Conservation (phyloP, 768 basidiomycete species). For the Mycena galericulata region DNA sequence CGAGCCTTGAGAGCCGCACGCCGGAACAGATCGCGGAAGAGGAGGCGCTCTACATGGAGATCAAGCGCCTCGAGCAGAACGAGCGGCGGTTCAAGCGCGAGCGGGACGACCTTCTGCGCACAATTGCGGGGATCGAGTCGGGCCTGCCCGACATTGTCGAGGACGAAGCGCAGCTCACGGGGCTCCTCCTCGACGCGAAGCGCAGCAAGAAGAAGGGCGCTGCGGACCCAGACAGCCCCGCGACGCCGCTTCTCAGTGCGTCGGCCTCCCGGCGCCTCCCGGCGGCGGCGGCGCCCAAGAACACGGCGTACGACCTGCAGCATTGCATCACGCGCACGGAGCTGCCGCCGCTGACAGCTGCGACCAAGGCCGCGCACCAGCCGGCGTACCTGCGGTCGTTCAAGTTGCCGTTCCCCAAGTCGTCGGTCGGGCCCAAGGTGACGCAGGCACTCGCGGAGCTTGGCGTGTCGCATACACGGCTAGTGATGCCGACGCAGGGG, state of each 20-base stretch:
- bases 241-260: conserved; percentile 56
- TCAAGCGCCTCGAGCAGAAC: conserved; percentile 94
- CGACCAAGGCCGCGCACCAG: conserved; percentile 81
- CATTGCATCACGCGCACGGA: conserved; percentile 84
- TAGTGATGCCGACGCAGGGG: conserved; percentile 95
- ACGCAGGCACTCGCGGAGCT: conserved; percentile 82
- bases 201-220: conserved; percentile 68
- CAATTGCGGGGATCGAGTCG: conserved; percentile 87
- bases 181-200: conserved; percentile 62
- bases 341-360: conserved; percentile 57
- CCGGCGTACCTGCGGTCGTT: conserved; percentile 89
- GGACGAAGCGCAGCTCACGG: conserved; percentile 69
- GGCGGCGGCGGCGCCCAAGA: conserved; percentile 64
- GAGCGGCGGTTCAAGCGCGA: conserved; percentile 91
- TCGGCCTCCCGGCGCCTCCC: conserved; percentile 56
- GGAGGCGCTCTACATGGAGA: conserved; percentile 92
- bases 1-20: conserved; percentile 89
- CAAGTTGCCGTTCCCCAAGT: conserved; percentile 85
- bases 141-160: conserved; percentile 82
- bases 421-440: conserved; percentile 80
- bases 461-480: conserved; percentile 74
- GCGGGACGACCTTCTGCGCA: conserved; percentile 87
- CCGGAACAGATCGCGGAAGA: conserved; percentile 93
- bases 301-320: conserved; percentile 64
- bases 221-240: conserved; percentile 57